Base-by-base conservation (phyloP, 1,139 yeast species). In the Suhomyces wounanorum region DNA sequence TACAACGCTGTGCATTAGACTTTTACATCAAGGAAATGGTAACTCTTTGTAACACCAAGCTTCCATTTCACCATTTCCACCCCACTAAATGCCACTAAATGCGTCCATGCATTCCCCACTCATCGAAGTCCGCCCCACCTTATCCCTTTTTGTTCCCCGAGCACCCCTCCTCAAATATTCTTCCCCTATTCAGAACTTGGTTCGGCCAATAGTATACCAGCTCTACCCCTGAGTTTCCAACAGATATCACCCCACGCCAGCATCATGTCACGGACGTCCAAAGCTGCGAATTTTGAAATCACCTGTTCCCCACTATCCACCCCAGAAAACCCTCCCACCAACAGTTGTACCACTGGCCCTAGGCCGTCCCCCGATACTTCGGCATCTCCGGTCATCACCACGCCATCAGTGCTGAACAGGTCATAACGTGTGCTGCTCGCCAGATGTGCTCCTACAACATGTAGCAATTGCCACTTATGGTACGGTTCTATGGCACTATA, bases 241-340 rank as follows among this genome's bases (percentile, higher is more conserved):
- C 33, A 5, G 6, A 30, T 30, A n/a, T 26, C 42, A 40, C 42
- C 42, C 42, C 42, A 39, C 26, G 41, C 30, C 21, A 8, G 30
- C 23, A 8, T 21, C 23, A 17, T 37, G 28, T 38, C 26, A 18
- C 26, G 41, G n/a, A 38, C n/a, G 3, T 23, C 21, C 18, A 17
- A 40, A 28, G 42, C 42, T 40, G 42, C 42, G 42, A 40, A 40
- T 40, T 40, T 13, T 7, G 33, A 33, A 16, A 33, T 21, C 36
- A 42, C 26, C 39, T 23, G 36, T 18, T 13, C 36, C 43, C 36
- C 43, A 10, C 36, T 4, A 16, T 25, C 21, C 31, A 17, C 43
- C 43, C 43, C 43, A 40, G 36, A 40, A 21, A 18, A 18, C 9
- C 42, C 42, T 6, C 9, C 13, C 8, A 10, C 11, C 16, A 7